Evolutionary conservation across 192 early-diverging fungal genomes (phyloP).

Genomic region (Fimicolochytrium jonesii): DNA sequence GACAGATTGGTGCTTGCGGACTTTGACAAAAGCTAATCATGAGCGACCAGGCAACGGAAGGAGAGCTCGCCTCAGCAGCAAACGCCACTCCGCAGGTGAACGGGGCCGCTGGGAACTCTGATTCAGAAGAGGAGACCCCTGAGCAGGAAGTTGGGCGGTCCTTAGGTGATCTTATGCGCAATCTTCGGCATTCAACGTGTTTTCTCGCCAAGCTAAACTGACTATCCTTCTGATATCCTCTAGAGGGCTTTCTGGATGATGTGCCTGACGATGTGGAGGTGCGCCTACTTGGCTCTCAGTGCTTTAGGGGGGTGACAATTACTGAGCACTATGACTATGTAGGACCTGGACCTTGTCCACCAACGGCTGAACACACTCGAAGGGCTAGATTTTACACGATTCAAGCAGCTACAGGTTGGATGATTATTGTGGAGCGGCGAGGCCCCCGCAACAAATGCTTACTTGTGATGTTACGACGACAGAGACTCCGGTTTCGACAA

Average conservation of each 20-base stretch:
- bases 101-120: not conserved
- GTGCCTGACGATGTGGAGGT: conserved; percentile 46
- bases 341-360: conserved; percentile 71
- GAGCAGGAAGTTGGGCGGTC: not conserved
- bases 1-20: too few relatives aligned
- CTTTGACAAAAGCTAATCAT: too few relatives aligned
- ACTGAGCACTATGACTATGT: not conserved
- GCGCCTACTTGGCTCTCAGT: not conserved
- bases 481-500: conserved; percentile 78
- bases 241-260: conserved; percentile 47
- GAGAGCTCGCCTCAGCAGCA: not conserved
- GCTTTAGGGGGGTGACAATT: not conserved
- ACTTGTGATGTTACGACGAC: not conserved
- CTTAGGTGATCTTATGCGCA: not conserved
- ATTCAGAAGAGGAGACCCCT: not conserved
- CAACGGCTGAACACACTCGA: conserved; percentile 55
- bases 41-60: too few relatives aligned
- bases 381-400: conserved; percentile 51
- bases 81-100: not conserved
- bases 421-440: too few relatives aligned
- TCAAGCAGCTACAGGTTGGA: conserved; percentile 62
- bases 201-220: not conserved
- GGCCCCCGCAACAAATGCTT: too few relatives aligned
- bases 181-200: not conserved
- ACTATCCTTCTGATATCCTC: not conserved